Percentiles rank a stretch among this genome's conserved stretches.
phyloP scores from a whole-genome alignment of 441 rosid species.

The Adansonia gregorii region DNA sequence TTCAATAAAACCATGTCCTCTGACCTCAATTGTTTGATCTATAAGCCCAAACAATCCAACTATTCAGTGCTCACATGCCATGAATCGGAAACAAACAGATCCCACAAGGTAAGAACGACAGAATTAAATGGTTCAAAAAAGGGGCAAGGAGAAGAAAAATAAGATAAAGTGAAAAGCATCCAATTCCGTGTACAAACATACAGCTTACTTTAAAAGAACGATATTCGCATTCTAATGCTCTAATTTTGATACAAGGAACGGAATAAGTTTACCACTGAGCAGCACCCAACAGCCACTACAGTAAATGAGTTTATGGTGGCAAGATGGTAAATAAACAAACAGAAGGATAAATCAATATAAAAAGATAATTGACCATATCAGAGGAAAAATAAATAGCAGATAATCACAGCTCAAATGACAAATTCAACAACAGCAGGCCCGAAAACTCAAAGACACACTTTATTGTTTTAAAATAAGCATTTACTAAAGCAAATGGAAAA shows the following conservation, averaged over 20 bases:
- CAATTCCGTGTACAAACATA: not conserved
- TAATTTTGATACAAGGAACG: not conserved
- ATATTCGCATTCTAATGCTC: not conserved
- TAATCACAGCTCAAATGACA: slow-evolving; percentile 7
- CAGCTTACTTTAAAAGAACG: not conserved
- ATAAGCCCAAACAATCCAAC: slow-evolving; percentile 6
- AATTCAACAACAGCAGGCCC: slow-evolving; percentile 16
- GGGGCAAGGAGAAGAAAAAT: not conserved
- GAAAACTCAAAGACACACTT: slow-evolving; percentile 23
- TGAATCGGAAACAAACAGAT: not conserved
- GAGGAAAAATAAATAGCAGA: not conserved
- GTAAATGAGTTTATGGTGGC: not conserved
- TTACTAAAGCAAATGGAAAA: slow-evolving; percentile 22
- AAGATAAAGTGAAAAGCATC: not conserved
- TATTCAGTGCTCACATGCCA: not conserved
- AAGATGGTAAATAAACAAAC: not conserved
- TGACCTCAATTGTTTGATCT: slow-evolving; percentile 1
- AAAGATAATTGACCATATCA: not conserved
- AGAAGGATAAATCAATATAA: not conserved
- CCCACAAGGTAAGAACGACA: not conserved
- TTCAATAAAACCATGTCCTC: slow-evolving; percentile 6
- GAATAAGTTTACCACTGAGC: not conserved
- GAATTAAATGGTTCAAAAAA: not conserved
- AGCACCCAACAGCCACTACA: not conserved
- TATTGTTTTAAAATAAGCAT: slow-evolving; percentile 32